Evolutionary conservation across 2,329 filamentous ascomycete genomes (phyloP).

Genomic region (Colletotrichum sidae): DNA sequence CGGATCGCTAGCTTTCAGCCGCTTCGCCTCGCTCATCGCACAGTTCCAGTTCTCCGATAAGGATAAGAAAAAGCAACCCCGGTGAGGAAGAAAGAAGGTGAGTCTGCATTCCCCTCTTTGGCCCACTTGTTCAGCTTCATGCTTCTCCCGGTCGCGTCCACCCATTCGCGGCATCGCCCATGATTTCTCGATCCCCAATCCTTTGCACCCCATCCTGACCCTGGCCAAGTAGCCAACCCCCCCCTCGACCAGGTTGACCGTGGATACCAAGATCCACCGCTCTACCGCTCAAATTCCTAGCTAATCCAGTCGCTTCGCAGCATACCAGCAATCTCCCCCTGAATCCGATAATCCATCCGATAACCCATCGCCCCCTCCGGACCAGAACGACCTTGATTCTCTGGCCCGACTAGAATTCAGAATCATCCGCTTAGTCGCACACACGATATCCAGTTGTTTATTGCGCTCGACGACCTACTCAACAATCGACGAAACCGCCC

Average conservation of each 20-base stretch:
- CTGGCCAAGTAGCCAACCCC: constrained; percentile 31
- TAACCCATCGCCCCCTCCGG: constrained; percentile 23
- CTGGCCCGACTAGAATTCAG: neutral
- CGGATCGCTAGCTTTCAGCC: constrained; percentile 8
- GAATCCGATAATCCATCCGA: constrained; percentile 34
- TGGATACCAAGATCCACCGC: constrained; percentile 36
- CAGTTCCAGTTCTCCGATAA: neutral
- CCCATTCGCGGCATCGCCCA: constrained; percentile 28
- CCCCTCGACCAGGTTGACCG: constrained; percentile 12
- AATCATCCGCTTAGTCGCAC: neutral
- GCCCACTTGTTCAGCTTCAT: constrained; percentile 24
- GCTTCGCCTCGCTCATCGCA: neutral
- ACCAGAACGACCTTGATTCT: constrained; percentile 10
- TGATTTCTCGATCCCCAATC: constrained; percentile 11
- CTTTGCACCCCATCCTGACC: constrained; percentile 12
- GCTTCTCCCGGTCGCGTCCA: constrained; percentile 7
- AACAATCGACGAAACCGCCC: too few relatives aligned
- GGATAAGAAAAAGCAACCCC: constrained; percentile 15
- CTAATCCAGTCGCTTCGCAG: constrained; percentile 28
- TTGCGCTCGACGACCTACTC: constrained; percentile 15
- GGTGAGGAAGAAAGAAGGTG: constrained; percentile 9
- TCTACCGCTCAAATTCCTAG: constrained; percentile 33
- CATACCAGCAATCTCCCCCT: constrained; percentile 37
- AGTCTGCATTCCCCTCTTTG: constrained; percentile 29
- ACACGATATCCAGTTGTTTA: constrained; percentile 25